A percentile compares a stretch with the other conserved stretches of the same genome.
These are phyloP conservation scores for Aspergillus incahuasiensis DNA, from an alignment of 495 filamentous ascomycete genomes.

Conservation along the genomic window DNA sequence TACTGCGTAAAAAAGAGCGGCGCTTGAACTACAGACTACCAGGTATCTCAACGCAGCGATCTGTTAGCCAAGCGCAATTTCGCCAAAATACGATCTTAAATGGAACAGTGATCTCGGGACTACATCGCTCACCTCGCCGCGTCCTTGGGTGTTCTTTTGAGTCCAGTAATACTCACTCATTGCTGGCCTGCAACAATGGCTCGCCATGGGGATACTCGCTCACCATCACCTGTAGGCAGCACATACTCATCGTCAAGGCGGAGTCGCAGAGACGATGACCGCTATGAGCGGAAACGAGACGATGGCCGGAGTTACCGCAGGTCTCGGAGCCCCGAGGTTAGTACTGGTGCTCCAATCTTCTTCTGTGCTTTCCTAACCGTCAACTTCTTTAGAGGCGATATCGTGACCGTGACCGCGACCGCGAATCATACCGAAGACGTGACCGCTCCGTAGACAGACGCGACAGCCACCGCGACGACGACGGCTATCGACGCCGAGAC, in stretches of 20 bases:
- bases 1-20: background rate
- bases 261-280: slow-evolving; percentile 70
- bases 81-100: slow-evolving; percentile 6
- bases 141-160: slow-evolving; percentile 33
- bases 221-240: slow-evolving; percentile 94
- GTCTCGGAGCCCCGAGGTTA: slow-evolving; percentile 71
- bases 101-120: slow-evolving; percentile 21
- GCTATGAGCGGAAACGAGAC: slow-evolving; percentile 63
- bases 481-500: slow-evolving; percentile 60
- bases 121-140: slow-evolving; percentile 16
- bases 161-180: slow-evolving; percentile 61
- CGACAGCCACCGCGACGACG: slow-evolving; percentile 63
- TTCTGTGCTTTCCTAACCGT: slow-evolving; percentile 23
- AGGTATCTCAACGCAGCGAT: slow-evolving; percentile 7
- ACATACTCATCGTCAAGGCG: slow-evolving; percentile 70
- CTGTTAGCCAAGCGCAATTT: background rate
- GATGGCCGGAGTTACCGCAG: slow-evolving; percentile 57
- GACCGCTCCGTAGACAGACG: slow-evolving; percentile 69
- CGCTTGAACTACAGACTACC: background rate
- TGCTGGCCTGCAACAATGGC: slow-evolving; percentile 70
- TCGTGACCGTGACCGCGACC: slow-evolving; percentile 51
- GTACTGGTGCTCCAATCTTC: slow-evolving; percentile 17
- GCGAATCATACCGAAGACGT: slow-evolving; percentile 62
- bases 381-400: slow-evolving; percentile 49
- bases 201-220: slow-evolving; percentile 88